Evolutionary conservation across 2,329 filamentous ascomycete genomes (phyloP), one percentile per base, ranked within the genome.

Genomic region (Plectosphaerella plurivora): DNA sequence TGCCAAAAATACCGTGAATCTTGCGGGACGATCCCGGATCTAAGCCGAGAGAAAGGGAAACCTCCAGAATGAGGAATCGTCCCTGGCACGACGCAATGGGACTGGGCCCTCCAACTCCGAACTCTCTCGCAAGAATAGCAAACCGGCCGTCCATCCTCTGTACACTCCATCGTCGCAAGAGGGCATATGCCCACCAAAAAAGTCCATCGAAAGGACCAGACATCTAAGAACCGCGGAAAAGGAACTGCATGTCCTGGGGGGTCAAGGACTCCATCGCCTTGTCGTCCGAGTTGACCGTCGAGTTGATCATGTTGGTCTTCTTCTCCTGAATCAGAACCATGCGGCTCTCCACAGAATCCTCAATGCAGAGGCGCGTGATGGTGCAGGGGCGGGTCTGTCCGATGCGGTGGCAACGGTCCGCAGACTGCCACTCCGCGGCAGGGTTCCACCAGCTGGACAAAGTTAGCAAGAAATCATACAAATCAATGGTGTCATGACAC

Each of bases 401-500:
- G 60, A 97, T 99, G 52, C 94, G 91, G 71, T 97, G 94, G 65
- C 88, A 91, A 58, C 89, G 83, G 68, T 99, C 94, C 3, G 94
- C 94, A 56, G 89, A 94, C 72, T 99, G 94, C 94, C 94, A 99
- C 73, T 99, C 94, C 0, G 93, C 93, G n/a, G 92, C 92, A n/a
- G 94, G 94, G 61, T 97, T 97, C 94, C 94, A 99, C 94, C 94
- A 97, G 8, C 60, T 68, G 68, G 46, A 18, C 12, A 18, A 46
- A 16, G 58, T 57, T 42, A 55, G 47, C 16, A 24, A 33, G 25
- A 42, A 42, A 33, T 20, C 14, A 14, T 20, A n/a, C n/a, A n/a
- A n/a, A n/a, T n/a, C n/a, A n/a, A n/a, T n/a, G n/a, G n/a, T n/a
- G n/a, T n/a, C n/a, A n/a, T n/a, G n/a, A 18, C 44, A 87, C 88